Evolutionary conservation across 768 basidiomycete species (phyloP), one percentile per base, ranked within the genome.

Genomic region (Mycena kentingensis): DNA sequence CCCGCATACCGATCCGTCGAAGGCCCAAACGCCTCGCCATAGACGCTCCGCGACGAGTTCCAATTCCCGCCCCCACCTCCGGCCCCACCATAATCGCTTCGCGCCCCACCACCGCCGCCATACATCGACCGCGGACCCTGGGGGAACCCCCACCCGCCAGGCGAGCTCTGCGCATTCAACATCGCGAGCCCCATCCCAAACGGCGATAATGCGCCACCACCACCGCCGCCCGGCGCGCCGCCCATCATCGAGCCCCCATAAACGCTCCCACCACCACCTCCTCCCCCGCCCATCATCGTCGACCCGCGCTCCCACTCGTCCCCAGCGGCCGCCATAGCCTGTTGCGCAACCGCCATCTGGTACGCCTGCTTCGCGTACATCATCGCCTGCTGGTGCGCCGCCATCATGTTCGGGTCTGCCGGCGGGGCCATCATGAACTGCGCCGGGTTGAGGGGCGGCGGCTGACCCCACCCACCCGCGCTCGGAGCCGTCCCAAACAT

Each of bases 301-400:
- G 88, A 90, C 6, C 82, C 79, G 28, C 91, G 84, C 65, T 94
- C 92, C 92, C 92, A 94, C 65, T 93, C 90, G 27, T 93, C 92
- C 18, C 80, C 90, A n/a, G 92, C 92, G 7, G 85, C 83, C 7
- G 84, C 87, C 80, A 93, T 87, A 4, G 92, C 92, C 59, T 93
- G 92, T 67, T 92, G 92, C 5, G 92, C 92, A 36, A 94, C 87
- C 3, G 92, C 88, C 75, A 88, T 83, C 68, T 93, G 92, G 64
- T 91, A 94, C 3, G 91, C 84, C 67, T 93, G 92, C 68, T 93
- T 93, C 46, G 92, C 92, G 49, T 77, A 71, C 72, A 90, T 73
- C 81, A 94, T 90, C 2, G 92, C 92, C 52, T 90, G 90, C 65
- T 93, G 91, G 66, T 94, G 92, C 16, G 90, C 90, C 4, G 77